These are phyloP conservation scores for Erigeron canadensis DNA, from an alignment of 129 eudicot species.

Conservation along the genomic window DNA sequence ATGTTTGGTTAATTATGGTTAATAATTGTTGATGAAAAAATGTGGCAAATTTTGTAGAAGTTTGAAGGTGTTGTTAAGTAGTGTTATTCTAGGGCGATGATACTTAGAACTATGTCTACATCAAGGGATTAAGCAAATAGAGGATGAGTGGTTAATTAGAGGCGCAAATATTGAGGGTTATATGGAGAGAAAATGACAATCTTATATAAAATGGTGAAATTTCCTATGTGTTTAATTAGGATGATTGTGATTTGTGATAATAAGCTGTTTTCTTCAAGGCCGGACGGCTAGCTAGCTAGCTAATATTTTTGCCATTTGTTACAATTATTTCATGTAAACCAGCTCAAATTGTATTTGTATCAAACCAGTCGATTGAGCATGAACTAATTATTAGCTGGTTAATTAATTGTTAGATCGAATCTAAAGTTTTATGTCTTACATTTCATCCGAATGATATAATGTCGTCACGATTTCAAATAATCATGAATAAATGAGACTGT, in stretches of 20 bases:
- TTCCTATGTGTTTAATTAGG: constrained; percentile 27
- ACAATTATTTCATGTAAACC: background rate
- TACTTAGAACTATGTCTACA: constrained; percentile 23
- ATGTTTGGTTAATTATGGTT: constrained; percentile 6
- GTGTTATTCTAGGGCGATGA: constrained; percentile 12
- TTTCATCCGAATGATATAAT: background rate
- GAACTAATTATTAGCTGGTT: background rate
- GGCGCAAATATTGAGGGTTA: constrained; percentile 32
- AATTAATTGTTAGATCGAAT: background rate
- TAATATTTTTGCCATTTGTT: constrained; percentile 28
- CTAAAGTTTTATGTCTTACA: background rate
- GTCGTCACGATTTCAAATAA: background rate
- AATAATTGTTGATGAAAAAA: constrained; percentile 2
- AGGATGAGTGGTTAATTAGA: constrained; percentile 14
- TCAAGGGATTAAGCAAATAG: constrained; percentile 26
- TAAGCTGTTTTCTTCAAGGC: constrained; percentile 30
- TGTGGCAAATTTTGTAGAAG: background rate
- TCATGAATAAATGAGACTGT: background rate
- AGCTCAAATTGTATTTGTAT: background rate
- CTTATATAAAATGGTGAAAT: constrained; percentile 29
- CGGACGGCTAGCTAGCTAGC: too few species aligned
- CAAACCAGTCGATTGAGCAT: background rate
- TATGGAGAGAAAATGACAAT: constrained; percentile 31
- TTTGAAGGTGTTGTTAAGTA: constrained; percentile 3
- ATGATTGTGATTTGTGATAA: constrained; percentile 20